Conservation (phyloP, 2,329 filamentous ascomycete species). For the Blumeria hordei region DNA sequence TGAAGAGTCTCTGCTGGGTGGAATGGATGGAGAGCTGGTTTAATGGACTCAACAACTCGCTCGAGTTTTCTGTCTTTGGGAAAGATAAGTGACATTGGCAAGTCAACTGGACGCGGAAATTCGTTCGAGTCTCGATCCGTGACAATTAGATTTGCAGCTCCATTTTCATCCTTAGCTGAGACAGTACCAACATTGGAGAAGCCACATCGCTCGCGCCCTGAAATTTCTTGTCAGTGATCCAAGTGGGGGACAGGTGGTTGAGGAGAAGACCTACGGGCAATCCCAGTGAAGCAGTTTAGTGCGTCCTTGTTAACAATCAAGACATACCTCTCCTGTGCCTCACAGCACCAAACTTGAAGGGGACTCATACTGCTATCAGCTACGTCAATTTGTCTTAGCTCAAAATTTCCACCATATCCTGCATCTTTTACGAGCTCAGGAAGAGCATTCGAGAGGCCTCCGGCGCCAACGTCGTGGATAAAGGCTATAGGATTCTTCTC, state of each 20-base stretch:
- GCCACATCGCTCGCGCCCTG: conserved; percentile 64
- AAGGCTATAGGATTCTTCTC: conserved; percentile 75
- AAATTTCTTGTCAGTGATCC: conserved; percentile 2
- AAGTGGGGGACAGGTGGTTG: background rate
- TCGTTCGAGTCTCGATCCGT: conserved; percentile 57
- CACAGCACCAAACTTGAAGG: conserved; percentile 93
- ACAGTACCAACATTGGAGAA: conserved; percentile 80
- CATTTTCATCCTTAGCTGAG: conserved; percentile 31
- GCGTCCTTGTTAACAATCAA: conserved; percentile 61
- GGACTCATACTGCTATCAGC: conserved; percentile 83
- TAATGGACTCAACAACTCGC: conserved; percentile 45
- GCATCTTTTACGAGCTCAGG: conserved; percentile 85
- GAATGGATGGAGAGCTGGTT: conserved; percentile 43
- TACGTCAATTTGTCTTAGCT: conserved; percentile 81
- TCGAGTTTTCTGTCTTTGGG: conserved; percentile 69
- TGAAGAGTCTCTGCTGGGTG: conserved; percentile 41
- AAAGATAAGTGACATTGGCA: conserved; percentile 74
- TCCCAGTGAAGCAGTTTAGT: conserved; percentile 50
- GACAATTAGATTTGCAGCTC: conserved; percentile 50
- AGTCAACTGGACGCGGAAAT: conserved; percentile 58
- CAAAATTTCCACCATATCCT: conserved; percentile 72
- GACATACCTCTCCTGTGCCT: conserved; percentile 91
- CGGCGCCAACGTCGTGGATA: conserved; percentile 93
- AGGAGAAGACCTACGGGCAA: conserved; percentile 24
- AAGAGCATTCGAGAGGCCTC: conserved; percentile 59